These are phyloP conservation scores for Fraxinus greggii DNA, from an alignment of 305 asterid species.

Conservation along the genomic window DNA sequence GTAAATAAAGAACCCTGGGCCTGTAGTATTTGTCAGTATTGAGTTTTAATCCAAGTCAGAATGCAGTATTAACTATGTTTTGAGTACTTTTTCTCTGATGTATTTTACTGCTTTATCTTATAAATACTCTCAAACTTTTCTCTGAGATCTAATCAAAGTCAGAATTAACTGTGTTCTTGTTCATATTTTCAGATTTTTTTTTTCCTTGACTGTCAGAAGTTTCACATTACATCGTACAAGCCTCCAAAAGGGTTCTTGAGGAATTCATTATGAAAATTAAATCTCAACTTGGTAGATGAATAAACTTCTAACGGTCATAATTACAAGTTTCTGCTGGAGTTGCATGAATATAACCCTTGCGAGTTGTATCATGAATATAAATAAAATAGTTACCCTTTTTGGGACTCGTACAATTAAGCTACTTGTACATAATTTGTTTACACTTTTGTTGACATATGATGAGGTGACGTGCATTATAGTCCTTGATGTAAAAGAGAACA, in stretches of 20 bases:
- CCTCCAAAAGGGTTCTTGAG: background rate
- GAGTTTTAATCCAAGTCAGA: background rate
- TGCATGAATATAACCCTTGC: background rate
- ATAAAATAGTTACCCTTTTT: too few relatives aligned
- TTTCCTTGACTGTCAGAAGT: background rate
- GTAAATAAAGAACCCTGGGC: background rate
- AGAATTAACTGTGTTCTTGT: background rate
- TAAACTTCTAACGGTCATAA: background rate
- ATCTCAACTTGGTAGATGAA: background rate
- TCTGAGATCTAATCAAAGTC: background rate
- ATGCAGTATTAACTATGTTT: background rate
- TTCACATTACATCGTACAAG: background rate
- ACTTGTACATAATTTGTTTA: too few relatives aligned
- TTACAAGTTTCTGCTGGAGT: background rate
- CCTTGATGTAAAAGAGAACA: conserved; percentile 49
- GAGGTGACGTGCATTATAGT: too few relatives aligned
- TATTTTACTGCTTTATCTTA: background rate
- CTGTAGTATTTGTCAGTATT: background rate
- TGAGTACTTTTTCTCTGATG: background rate
- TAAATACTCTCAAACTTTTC: background rate
- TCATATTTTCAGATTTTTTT: too few relatives aligned
- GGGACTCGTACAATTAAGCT: too few relatives aligned
- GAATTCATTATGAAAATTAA: background rate
- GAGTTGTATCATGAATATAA: background rate
- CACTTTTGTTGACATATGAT: too few relatives aligned